Conservation (phyloP, 768 basidiomycete species). For the Amanita thiersii region DNA sequence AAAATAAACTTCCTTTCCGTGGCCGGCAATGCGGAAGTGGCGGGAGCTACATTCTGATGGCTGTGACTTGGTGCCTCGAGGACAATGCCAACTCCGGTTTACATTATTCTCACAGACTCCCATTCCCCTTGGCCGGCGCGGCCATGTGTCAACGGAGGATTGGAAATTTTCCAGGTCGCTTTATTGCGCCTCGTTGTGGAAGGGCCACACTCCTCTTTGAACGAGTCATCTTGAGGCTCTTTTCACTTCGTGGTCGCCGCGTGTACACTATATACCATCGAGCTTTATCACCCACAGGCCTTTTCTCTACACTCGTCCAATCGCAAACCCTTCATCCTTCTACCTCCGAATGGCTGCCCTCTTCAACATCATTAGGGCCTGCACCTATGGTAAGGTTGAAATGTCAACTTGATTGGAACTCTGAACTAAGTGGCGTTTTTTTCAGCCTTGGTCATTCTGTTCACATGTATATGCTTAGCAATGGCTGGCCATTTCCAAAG, state of each 20-base stretch:
- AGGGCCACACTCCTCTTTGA: constrained; percentile 7
- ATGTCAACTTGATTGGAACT: constrained; percentile 8
- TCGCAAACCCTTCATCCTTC: constrained; percentile 18
- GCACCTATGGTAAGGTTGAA: constrained; percentile 52
- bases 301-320: constrained; percentile 19
- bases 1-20: too few relatives aligned
- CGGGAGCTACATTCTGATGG: too few relatives aligned
- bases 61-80: too few relatives aligned
- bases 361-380: constrained; percentile 62
- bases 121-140: too few relatives aligned
- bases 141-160: too few relatives aligned
- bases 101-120: too few relatives aligned
- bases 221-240: constrained; percentile 12
- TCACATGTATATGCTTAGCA: constrained; percentile 72
- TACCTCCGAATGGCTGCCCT: constrained; percentile 54
- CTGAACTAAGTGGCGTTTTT: constrained; percentile 3
- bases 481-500: constrained; percentile 74
- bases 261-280: constrained; percentile 26
- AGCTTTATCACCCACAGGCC: constrained; percentile 37
- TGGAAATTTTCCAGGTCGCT: constrained; percentile 7
- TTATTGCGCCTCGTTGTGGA: constrained; percentile 13
- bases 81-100: too few relatives aligned
- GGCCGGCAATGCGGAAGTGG: too few relatives aligned
- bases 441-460: constrained; percentile 57
- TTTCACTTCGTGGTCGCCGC: constrained; percentile 36